These are phyloP conservation scores for Echium plantagineum DNA, from an alignment of 257 asterid species.

Conservation along the genomic window DNA sequence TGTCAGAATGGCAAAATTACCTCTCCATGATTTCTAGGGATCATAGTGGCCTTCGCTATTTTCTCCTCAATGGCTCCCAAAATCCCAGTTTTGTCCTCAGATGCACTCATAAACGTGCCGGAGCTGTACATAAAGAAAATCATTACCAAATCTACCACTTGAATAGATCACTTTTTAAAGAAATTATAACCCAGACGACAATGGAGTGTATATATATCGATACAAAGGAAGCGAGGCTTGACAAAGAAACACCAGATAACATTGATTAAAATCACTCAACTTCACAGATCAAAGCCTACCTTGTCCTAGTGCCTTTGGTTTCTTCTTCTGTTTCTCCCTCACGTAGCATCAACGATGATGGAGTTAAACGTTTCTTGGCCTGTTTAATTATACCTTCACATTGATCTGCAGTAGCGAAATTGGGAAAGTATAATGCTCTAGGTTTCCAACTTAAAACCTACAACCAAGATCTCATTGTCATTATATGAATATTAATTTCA, in stretches of 20 bases:
- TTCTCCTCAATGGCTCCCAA: constrained; percentile 62
- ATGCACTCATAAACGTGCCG: constrained; percentile 71
- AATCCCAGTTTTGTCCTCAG: constrained; percentile 72
- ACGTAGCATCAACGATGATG: constrained; percentile 77
- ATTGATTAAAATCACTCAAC: neutral
- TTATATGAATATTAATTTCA: no score
- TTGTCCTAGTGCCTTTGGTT: constrained; percentile 84
- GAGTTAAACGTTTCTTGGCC: constrained; percentile 48
- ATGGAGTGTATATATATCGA: no score
- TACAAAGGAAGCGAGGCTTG: constrained; percentile 14
- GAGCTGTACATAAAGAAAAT: constrained; percentile 35
- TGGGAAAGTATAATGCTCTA: constrained; percentile 71
- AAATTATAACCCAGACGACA: no score
- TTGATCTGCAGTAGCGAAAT: constrained; percentile 80
- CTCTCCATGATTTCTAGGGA: constrained; percentile 78
- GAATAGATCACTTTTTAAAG: neutral
- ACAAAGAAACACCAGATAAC: neutral
- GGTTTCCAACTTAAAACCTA: constrained; percentile 92
- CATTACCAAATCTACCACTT: constrained; percentile 2
- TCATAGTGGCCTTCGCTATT: constrained; percentile 70
- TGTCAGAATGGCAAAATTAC: constrained; percentile 20
- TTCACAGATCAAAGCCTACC: constrained; percentile 34
- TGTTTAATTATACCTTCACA: constrained; percentile 48
- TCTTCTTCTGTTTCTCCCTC: constrained; percentile 74
- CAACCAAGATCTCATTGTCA: constrained; percentile 1